Base-by-base conservation (phyloP, 352 stramenopile species). In the Globisporangium emineosum region DNA sequence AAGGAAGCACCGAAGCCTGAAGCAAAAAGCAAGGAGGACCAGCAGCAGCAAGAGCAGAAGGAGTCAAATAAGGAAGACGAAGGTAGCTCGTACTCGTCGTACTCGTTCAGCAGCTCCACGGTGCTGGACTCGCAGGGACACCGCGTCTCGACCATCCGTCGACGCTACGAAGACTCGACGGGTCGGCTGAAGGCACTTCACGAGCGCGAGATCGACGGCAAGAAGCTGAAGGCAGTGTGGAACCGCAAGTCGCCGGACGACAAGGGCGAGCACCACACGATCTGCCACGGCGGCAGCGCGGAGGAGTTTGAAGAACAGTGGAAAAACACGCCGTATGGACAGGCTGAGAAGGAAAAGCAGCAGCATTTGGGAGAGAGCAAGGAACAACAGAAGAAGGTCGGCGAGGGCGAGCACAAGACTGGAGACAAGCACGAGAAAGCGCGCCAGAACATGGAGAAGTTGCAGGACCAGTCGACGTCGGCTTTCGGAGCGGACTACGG, bases 231-330 rank as follows among this genome's bases (percentile, higher is more conserved):
- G 17, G 23, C 21, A 47, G 40, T 47, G 40, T 47, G 40, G 40
- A 17, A 47, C 17, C 40, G 40, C 40, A 47, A 47, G 92, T 47
- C 86, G 81, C 35, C 69, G 25, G 56, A 83, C n/a, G 83, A 91
- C 37, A 64, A 91, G 45, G 79, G 81, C 8, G 66, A 78, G n/a
- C 74, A 88, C 59, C 65, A 83, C 64, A 84, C 73, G 35, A 61
- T 68, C 7, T 82, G 73, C 50, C 72, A 71, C n/a, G 72, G 60
- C 6, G 66, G 61, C 3, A 80, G 35, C 8, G 58, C 66, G 8
- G 80, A 89, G 2, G 79, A 88, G 63, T 93, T 93, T 37, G 84
- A 93, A 33, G 63, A 76, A 15, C 45, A 76, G 47, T 93, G 84
- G 84, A 42, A 71, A n/a, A 51, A 81, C 42, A 93, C 84, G 25